Evolutionary conservation across 345 rosid genomes (phyloP).

Genomic region (Pseudoturritis turrita): DNA sequence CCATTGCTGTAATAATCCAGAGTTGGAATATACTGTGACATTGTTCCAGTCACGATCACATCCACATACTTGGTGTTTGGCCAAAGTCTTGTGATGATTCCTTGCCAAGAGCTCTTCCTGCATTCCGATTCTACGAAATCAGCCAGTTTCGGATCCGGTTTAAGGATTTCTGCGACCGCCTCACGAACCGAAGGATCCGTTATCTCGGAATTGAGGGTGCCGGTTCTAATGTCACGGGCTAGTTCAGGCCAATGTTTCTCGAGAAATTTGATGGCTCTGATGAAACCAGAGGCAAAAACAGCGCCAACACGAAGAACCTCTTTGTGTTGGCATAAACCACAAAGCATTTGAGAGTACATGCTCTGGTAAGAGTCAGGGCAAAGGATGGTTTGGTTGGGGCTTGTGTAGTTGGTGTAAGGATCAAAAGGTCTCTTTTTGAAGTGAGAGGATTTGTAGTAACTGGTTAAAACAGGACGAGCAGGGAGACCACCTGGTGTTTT

Average conservation of each 20-base stretch:
- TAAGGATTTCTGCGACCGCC: slow-evolving; percentile 55
- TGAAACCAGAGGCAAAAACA: slow-evolving; percentile 80
- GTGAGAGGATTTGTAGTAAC: slow-evolving; percentile 69
- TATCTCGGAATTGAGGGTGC: slow-evolving; percentile 47
- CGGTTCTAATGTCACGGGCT: slow-evolving; percentile 46
- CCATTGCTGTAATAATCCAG: slow-evolving; percentile 87
- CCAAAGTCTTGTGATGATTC: slow-evolving; percentile 74
- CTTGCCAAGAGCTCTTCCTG: slow-evolving; percentile 54
- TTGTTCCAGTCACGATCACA: slow-evolving; percentile 97
- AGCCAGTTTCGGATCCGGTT: slow-evolving; percentile 59
- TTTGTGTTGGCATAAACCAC: slow-evolving; percentile 59
- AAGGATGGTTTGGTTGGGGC: slow-evolving; percentile 75
- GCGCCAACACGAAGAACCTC: slow-evolving; percentile 82
- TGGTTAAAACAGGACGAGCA: slow-evolving; percentile 71
- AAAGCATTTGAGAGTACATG: slow-evolving; percentile 77
- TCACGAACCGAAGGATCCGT: slow-evolving; percentile 53
- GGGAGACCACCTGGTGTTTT: slow-evolving; percentile 66
- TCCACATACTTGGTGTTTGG: slow-evolving; percentile 85
- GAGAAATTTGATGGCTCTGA: slow-evolving; percentile 69
- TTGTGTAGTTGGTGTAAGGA: slow-evolving; percentile 75
- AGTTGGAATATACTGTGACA: slow-evolving; percentile 96
- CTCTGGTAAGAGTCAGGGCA: slow-evolving; percentile 76
- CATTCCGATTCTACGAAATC: slow-evolving; percentile 55
- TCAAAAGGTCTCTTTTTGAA: slow-evolving; percentile 63
- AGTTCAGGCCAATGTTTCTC: slow-evolving; percentile 61